Percentiles rank a stretch among this genome's conserved stretches.
Conservation (phyloP, 805 yeast species). For the Sugiyamaella qingdaonensis region DNA sequence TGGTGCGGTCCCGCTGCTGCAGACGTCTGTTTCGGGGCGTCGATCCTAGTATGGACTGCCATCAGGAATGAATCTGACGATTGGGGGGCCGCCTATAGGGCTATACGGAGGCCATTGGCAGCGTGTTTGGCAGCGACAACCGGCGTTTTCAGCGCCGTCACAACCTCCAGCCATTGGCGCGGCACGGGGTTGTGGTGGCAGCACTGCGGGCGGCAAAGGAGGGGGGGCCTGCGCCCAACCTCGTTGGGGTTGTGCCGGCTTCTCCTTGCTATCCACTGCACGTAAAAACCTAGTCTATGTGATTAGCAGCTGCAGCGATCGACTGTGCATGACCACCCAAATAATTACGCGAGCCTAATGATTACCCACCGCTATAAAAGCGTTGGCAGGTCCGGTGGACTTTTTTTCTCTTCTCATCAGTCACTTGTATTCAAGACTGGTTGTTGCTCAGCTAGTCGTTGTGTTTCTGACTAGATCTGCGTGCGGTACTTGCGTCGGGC, state of each 20-base stretch:
- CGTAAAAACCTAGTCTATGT: not conserved
- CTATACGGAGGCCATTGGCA: not conserved
- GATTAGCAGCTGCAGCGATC: not conserved
- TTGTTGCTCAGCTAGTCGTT: too few species aligned
- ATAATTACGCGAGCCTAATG: not conserved
- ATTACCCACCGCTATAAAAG: too few species aligned
- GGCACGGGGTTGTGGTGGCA: too few species aligned
- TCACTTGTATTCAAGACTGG: not conserved
- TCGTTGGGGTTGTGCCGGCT: not conserved
- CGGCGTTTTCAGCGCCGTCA: too few species aligned
- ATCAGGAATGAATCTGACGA: conserved; percentile 1
- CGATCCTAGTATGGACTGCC: conserved; percentile 1
- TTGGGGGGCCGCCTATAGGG: not conserved
- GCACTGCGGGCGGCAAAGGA: too few species aligned
- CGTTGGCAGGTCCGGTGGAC: not conserved
- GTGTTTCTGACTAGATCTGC: not conserved
- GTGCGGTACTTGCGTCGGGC: not conserved
- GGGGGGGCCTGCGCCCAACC: too few species aligned
- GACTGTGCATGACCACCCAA: not conserved
- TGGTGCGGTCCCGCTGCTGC: not conserved
- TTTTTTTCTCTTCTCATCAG: not conserved
- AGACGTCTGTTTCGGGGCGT: not conserved
- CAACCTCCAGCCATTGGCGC: too few species aligned
- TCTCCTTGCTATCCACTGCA: not conserved
- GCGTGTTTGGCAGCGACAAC: not conserved